Conservation (phyloP, 345 rosid genomes). For the Hibiscus mutabilis region DNA sequence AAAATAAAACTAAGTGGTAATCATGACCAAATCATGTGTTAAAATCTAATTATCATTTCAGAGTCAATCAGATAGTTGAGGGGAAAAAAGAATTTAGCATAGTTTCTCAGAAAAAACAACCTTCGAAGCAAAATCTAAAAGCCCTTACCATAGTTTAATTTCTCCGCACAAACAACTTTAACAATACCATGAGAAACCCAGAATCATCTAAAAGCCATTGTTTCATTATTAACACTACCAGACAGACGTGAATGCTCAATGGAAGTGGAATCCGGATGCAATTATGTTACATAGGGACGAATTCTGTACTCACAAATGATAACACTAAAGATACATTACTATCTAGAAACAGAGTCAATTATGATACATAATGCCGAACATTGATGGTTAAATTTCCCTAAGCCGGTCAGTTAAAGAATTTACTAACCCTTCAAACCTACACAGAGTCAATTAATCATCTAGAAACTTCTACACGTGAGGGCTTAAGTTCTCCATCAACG, state of each 20-base stretch:
- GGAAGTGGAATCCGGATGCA: slow-evolving; percentile 9
- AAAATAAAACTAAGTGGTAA: too few relatives aligned
- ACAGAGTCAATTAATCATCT: slow-evolving; percentile 18
- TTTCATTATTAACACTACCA: slow-evolving; percentile 2
- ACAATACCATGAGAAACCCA: not conserved
- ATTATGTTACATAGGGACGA: not conserved
- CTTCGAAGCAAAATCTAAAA: too few relatives aligned
- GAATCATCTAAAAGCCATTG: not conserved
- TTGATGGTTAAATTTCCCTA: slow-evolving; percentile 18
- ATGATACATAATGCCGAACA: slow-evolving; percentile 1
- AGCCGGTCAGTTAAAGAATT: slow-evolving; percentile 31
- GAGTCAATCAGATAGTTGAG: too few relatives aligned
- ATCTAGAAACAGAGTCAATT: too few relatives aligned
- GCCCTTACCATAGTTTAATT: too few relatives aligned
- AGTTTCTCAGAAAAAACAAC: too few relatives aligned
- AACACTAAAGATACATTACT: not conserved
- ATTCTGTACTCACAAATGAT: slow-evolving; percentile 20
- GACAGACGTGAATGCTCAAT: not conserved
- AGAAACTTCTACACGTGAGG: slow-evolving; percentile 21
- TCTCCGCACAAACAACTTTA: too few relatives aligned
- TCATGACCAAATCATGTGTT: too few relatives aligned
- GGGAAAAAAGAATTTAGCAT: too few relatives aligned
- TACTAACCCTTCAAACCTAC: slow-evolving; percentile 18
- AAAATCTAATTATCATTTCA: too few relatives aligned
- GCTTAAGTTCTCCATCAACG: slow-evolving; percentile 20